These are phyloP conservation scores for Salix udensis DNA, from an alignment of 345 rosid species.

Conservation along the genomic window DNA sequence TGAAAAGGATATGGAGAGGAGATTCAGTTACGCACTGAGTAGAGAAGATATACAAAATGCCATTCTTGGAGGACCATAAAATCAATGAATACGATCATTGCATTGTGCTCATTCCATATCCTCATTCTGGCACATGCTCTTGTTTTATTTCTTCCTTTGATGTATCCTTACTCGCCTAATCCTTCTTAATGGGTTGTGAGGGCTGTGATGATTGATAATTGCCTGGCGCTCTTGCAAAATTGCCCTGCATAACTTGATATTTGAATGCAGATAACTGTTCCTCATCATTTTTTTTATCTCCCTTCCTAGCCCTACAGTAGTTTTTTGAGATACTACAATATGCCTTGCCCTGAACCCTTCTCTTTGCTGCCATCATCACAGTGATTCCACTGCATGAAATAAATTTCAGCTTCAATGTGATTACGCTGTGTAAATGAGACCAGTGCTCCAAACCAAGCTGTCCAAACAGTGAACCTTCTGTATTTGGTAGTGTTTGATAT, in stretches of 20 bases:
- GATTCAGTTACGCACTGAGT: conserved; percentile 92
- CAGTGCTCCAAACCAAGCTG: conserved; percentile 81
- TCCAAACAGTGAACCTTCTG: conserved; percentile 64
- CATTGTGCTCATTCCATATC: neutral
- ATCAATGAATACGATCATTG: conserved; percentile 10
- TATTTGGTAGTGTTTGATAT: too few relatives aligned
- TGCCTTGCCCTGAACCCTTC: neutral
- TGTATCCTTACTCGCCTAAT: neutral
- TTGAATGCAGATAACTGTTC: neutral
- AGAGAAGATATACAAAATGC: conserved; percentile 92
- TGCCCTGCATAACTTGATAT: neutral
- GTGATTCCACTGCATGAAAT: conserved; percentile 39
- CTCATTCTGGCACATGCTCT: neutral
- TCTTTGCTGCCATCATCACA: conserved; percentile 16
- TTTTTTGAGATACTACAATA: neutral
- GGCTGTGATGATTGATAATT: neutral
- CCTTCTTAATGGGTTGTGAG: neutral
- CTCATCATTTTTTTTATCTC: neutral
- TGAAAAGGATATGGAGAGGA: conserved; percentile 87
- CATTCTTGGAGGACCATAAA: conserved; percentile 84
- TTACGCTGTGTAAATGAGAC: conserved; percentile 66
- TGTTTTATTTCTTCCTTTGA: neutral
- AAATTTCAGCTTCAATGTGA: conserved; percentile 27
- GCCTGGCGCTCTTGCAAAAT: neutral
- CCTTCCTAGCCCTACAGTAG: neutral